Conservation (phyloP, 1,284 basidiomycete species). For the Apiotrichum akiyoshidainum region DNA sequence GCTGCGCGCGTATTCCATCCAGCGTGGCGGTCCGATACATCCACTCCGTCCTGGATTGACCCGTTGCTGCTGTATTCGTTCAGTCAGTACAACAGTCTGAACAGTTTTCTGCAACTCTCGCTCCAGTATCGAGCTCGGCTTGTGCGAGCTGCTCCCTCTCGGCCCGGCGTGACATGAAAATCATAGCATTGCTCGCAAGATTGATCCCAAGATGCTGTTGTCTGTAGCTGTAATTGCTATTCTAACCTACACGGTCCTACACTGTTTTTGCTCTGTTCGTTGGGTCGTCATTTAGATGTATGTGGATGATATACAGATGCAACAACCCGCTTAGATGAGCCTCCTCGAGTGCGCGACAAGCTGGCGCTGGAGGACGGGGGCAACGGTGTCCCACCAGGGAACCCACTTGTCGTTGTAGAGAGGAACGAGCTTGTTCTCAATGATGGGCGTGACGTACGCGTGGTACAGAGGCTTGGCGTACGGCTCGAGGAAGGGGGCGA, state of each 20-base stretch:
- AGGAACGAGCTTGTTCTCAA: neutral
- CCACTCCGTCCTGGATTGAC: too few species aligned
- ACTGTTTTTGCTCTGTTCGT: too few species aligned
- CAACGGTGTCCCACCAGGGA: conserved; percentile 2
- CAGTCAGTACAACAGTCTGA: too few species aligned
- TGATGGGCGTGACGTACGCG: neutral
- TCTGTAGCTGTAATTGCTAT: neutral
- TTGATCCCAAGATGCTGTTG: neutral
- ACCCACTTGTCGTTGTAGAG: neutral
- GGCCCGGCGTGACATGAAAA: too few species aligned
- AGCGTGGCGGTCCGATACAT: too few species aligned
- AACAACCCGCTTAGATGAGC: neutral
- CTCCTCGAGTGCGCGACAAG: neutral
- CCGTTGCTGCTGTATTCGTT: too few species aligned
- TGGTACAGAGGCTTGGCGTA: neutral
- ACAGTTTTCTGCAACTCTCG: too few species aligned
- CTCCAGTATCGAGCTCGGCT: too few species aligned
- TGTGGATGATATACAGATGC: neutral
- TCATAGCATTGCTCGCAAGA: too few species aligned
- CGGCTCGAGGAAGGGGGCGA: conserved; percentile 4
- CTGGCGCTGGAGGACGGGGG: neutral
- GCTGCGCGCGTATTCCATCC: too few species aligned
- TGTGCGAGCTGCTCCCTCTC: too few species aligned
- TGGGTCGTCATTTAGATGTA: too few species aligned
- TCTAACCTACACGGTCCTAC: neutral